phyloP scores from a whole-genome alignment of 495 filamentous ascomycete species.

The Aspergillus panamensis region DNA sequence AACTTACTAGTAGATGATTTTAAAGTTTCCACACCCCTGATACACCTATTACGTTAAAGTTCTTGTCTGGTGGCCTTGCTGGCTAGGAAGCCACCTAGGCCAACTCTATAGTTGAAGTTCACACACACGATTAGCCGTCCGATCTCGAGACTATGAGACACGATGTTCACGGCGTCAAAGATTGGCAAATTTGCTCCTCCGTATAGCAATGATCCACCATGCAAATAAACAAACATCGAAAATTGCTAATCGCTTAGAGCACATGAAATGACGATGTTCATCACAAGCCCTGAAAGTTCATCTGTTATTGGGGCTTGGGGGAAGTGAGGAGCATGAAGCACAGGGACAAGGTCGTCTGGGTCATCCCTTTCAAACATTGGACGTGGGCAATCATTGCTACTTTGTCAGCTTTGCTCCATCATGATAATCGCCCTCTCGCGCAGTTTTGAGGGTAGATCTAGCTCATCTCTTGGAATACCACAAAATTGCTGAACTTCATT shows the following conservation, averaged over 20 bases:
- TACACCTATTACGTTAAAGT: constrained; percentile 24
- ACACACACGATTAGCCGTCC: constrained; percentile 25
- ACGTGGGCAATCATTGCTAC: constrained; percentile 26
- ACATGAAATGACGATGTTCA: constrained; percentile 31
- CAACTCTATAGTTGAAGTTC: constrained; percentile 33
- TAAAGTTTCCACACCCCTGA: constrained; percentile 30
- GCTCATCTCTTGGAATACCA: constrained; percentile 36
- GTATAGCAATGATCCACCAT: constrained; percentile 32
- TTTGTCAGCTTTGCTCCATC: constrained; percentile 21
- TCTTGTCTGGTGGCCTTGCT: constrained; percentile 18
- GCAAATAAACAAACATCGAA: constrained; percentile 31
- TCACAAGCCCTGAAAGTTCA: constrained; percentile 28
- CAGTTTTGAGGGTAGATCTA: constrained; percentile 25
- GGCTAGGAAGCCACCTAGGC: constrained; percentile 31
- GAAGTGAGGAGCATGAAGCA: constrained; percentile 27
- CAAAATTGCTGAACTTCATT: constrained; percentile 32
- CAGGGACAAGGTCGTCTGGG: constrained; percentile 25
- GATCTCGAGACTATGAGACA: constrained; percentile 24
- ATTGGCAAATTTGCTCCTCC: constrained; percentile 30
- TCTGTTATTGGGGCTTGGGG: constrained; percentile 11
- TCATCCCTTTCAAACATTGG: constrained; percentile 27
- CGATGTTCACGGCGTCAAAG: constrained; percentile 30
- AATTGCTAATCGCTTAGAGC: constrained; percentile 5
- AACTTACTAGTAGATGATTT: constrained; percentile 32
- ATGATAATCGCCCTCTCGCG: constrained; percentile 22